A percentile compares a stretch with the other conserved stretches of the same genome.
Evolutionary conservation across 2,329 filamentous ascomycete species (phyloP).

Genomic region (Aspergillus brasiliensis): DNA sequence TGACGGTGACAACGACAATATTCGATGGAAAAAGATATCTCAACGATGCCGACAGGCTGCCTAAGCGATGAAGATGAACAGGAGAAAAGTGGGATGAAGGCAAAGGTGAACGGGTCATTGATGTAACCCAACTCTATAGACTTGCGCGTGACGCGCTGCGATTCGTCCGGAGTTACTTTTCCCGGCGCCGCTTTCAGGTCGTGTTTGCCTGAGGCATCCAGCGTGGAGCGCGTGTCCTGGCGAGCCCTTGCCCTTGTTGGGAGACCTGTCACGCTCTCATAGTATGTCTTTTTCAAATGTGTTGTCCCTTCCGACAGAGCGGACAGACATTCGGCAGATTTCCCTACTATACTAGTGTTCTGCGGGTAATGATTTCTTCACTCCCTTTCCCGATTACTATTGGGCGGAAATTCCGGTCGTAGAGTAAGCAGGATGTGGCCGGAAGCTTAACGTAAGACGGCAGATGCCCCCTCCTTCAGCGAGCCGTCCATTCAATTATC

Average conservation of each 20-base stretch:
- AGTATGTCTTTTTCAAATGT: too few relatives aligned
- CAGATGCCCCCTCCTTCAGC: neutral
- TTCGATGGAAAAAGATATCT: neutral
- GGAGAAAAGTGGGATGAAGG: neutral
- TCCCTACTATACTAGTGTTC: neutral
- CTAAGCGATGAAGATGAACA: neutral
- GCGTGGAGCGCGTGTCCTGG: neutral
- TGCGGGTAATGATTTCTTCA: neutral
- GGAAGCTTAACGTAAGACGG: neutral
- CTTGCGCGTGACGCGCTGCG: neutral
- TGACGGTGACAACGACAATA: neutral
- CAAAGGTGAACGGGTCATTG: slow-evolving; percentile 1
- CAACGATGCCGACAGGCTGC: neutral
- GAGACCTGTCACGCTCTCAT: too few relatives aligned
- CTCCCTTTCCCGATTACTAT: neutral
- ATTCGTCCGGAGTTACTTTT: slow-evolving; percentile 3
- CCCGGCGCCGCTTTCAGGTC: neutral
- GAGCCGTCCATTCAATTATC: neutral
- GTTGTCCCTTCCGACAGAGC: neutral
- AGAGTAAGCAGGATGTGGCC: neutral
- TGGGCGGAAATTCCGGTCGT: neutral
- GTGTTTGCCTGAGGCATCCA: slow-evolving; percentile 1
- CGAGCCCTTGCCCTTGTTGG: too few relatives aligned
- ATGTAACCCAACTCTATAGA: neutral
- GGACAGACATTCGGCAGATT: neutral